Evolutionary conservation across 305 asterid genomes (phyloP).

Genomic region (Fraxinus dipetala): DNA sequence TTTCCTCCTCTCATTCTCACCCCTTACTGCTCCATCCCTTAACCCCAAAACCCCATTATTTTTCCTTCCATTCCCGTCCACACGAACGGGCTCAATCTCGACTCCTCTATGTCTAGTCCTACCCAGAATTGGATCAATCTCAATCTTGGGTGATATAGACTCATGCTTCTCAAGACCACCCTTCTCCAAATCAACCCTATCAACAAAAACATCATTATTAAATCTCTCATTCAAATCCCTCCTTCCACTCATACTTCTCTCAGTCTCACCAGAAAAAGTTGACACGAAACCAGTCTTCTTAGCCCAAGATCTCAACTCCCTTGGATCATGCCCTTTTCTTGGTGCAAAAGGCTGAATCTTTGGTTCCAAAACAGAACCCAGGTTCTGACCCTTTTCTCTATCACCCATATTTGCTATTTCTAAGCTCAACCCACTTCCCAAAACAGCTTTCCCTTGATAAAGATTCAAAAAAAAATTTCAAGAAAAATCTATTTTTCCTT

Average conservation of each 20-base stretch:
- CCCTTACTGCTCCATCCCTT: constrained; percentile 41
- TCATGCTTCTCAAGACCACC: constrained; percentile 52
- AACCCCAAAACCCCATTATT: constrained; percentile 34
- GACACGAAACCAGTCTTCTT: constrained; percentile 93
- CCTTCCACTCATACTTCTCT: constrained; percentile 46
- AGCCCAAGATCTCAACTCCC: constrained; percentile 96
- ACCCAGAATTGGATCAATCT: constrained; percentile 80
- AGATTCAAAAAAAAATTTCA: too few relatives aligned
- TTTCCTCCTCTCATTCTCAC: constrained; percentile 41
- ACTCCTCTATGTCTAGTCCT: constrained; percentile 56
- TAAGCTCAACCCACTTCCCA: constrained; percentile 76
- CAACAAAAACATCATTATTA: constrained; percentile 30
- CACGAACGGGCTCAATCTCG: constrained; percentile 60
- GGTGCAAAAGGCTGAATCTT: constrained; percentile 82
- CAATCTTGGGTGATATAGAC: constrained; percentile 70
- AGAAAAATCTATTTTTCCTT: constrained; percentile 6
- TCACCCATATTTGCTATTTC: constrained; percentile 40
- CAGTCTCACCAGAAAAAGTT: constrained; percentile 67
- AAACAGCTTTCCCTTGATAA: constrained; percentile 41
- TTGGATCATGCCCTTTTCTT: constrained; percentile 63
- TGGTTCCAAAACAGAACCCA: constrained; percentile 46
- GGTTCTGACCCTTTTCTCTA: constrained; percentile 44
- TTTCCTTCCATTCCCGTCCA: constrained; percentile 35
- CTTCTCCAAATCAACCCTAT: constrained; percentile 64
- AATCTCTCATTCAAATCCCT: constrained; percentile 36